Conservation (phyloP, 306 rosid genomes). For the Quillaja saponaria region DNA sequence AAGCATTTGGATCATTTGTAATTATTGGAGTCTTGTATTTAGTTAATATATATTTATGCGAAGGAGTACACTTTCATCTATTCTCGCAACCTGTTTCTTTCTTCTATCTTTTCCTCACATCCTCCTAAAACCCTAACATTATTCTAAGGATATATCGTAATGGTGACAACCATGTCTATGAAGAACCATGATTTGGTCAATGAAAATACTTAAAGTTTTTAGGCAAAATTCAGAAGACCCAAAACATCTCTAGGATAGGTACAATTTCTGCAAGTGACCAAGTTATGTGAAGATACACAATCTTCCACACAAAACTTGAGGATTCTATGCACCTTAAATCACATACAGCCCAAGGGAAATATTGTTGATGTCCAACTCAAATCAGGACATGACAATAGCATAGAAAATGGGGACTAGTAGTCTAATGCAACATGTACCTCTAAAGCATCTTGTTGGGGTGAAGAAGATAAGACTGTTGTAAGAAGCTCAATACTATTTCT, state of each 20-base stretch:
- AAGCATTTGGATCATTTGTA: too few species aligned
- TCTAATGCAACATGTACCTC: slow-evolving; percentile 49
- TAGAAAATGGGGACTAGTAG: background rate
- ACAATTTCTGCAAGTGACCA: background rate
- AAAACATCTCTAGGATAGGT: background rate
- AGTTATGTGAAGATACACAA: background rate
- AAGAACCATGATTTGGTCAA: too few species aligned
- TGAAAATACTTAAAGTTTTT: too few species aligned
- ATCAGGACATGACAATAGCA: background rate
- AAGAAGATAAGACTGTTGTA: slow-evolving; percentile 80
- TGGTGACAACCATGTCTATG: too few species aligned
- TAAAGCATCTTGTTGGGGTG: slow-evolving; percentile 82
- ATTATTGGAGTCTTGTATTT: too few species aligned
- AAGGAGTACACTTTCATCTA: too few species aligned
- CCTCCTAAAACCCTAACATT: too few species aligned
- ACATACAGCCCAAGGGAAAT: slow-evolving; percentile 2
- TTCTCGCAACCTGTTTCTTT: too few species aligned
- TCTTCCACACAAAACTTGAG: slow-evolving; percentile 2
- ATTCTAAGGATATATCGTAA: too few species aligned
- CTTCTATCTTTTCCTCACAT: too few species aligned
- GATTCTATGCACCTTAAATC: background rate
- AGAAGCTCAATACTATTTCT: slow-evolving; percentile 95
- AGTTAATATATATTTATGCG: too few species aligned
- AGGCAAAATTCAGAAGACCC: slow-evolving; percentile 5
- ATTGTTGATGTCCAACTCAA: background rate